These are phyloP conservation scores for Trametes elegans DNA, from an alignment of 768 basidiomycete species.

Conservation along the genomic window DNA sequence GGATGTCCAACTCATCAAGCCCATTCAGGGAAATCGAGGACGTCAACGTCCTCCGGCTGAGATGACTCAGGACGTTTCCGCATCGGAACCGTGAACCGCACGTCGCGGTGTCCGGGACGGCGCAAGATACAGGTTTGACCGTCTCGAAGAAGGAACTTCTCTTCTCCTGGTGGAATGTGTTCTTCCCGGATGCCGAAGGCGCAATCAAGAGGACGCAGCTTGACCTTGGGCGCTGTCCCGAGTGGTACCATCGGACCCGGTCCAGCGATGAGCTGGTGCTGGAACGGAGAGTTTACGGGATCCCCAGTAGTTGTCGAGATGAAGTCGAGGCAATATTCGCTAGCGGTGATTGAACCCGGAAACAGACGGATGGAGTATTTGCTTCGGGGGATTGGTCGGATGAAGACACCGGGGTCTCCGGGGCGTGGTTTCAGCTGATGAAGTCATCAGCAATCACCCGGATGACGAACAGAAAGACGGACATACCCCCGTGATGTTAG, in stretches of 20 bases:
- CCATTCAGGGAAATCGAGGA: background rate
- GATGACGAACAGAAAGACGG: background rate
- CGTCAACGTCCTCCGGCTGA: background rate
- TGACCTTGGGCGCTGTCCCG: background rate
- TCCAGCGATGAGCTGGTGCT: background rate
- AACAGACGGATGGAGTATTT: background rate
- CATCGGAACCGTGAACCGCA: background rate
- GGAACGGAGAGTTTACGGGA: background rate
- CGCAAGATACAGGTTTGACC: background rate
- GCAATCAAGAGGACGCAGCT: background rate
- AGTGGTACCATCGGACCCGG: background rate
- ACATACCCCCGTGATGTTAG: background rate
- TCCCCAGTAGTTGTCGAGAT: background rate
- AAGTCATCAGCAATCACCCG: background rate
- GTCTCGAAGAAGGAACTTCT: background rate
- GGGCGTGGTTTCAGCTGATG: background rate
- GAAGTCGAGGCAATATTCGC: constrained; percentile 2
- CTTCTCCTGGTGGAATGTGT: background rate
- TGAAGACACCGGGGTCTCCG: background rate
- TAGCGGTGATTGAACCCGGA: background rate
- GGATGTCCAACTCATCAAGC: background rate
- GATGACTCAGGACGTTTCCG: background rate
- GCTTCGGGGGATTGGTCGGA: background rate
- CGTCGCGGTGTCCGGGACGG: background rate
- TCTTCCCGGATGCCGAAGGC: background rate